phyloP scores from a whole-genome alignment of 345 rosid genomes.

The Euclidium syriacum region DNA sequence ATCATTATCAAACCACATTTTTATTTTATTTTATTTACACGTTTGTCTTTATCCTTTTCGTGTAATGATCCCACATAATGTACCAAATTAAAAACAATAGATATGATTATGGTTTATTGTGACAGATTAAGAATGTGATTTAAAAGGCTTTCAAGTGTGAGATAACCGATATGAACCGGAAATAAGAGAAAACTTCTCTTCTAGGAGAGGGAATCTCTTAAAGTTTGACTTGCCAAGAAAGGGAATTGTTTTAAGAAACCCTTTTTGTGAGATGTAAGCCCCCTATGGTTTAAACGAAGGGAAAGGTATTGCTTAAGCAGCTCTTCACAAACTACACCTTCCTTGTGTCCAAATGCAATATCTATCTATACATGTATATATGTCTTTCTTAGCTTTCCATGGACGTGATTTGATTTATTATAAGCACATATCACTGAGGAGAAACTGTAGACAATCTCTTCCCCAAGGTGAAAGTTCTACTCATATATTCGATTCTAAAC shows the following conservation, averaged over 20 bases:
- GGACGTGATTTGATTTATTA: neutral
- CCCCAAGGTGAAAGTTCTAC: conserved; percentile 3
- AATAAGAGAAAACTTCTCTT: neutral
- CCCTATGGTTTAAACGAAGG: conserved; percentile 7
- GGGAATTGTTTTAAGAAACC: neutral
- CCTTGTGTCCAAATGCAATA: neutral
- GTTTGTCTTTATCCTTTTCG: no score
- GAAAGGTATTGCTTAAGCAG: conserved; percentile 27
- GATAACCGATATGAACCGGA: no score
- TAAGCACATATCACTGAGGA: neutral
- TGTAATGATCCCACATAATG: no score
- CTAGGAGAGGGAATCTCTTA: conserved; percentile 2
- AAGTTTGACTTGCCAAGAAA: neutral
- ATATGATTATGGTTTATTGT: no score
- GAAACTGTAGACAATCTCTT: neutral
- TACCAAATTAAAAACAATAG: no score
- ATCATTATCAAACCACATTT: no score
- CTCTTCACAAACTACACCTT: conserved; percentile 17
- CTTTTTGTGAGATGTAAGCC: neutral
- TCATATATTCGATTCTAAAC: neutral
- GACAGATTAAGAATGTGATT: no score
- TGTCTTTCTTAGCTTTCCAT: neutral
- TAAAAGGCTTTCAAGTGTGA: no score
- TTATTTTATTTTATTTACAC: no score
- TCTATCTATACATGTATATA: neutral